Base-by-base conservation (phyloP, 192 early-diverging fungal species). In the Chytriomyces sp. region DNA sequence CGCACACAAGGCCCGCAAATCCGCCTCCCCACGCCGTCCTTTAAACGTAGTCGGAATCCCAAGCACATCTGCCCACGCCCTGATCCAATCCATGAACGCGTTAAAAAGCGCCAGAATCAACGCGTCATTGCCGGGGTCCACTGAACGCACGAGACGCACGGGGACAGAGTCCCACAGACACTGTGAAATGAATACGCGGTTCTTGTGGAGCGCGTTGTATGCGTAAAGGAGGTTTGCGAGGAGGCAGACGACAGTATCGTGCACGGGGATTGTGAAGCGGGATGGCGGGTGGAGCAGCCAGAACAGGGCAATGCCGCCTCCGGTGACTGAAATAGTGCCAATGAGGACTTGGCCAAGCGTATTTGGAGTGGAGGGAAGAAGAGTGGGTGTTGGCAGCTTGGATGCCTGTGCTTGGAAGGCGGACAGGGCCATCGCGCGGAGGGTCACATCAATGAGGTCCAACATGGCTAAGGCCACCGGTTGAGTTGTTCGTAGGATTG, bases 291-390 rank as follows among this genome's bases (percentile, higher is more conserved):
- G 45, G 16, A 45, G 45, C 20, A 26, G 9, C 79, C 80, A 84
- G 46, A 76, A 79, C 35, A 18, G 76, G 5, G 69, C 23, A 26
- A 84, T 79, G 43, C 79, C 79, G 45, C 82, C 82, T 20, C 77
- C 82, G 11, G 82, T 84, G 57, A 81, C 64, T 9, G 35, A 44
- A 11, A 81, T n/a, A 11, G 69, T 65, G 8, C 82, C 82, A 6
- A 81, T 13, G 20, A 77, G 16, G 24, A 81, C 35, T 59, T 84
- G 82, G 18, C 77, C 77, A 5, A 84, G 26, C 1, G 49, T 61
- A 47, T 72, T 18, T 11, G n/a, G 7, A 67, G 79, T 50, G 76
- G 71, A 18, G 18, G 24, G 47, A 70, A 70, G 50, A 78, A 53
- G 24, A 57, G 64, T 50, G 23, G 13, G 9, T 28, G 45, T 49